Conservation (phyloP, 805 yeast genomes). For the Yamadazyma sp. region DNA sequence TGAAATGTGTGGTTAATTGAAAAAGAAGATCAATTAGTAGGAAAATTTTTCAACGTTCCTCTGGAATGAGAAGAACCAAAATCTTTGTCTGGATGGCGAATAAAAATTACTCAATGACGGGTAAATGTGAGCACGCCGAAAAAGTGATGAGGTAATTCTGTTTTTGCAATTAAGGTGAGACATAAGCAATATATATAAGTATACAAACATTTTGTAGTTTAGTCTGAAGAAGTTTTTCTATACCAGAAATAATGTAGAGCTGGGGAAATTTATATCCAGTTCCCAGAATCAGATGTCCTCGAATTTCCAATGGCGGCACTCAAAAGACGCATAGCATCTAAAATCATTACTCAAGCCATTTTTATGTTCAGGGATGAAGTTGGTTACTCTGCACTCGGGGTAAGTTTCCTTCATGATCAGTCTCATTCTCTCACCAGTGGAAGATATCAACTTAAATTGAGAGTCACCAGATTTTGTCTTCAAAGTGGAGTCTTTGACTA, state of each 20-base stretch:
- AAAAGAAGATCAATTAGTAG: slow-evolving; percentile 2
- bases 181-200: no score
- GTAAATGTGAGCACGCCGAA: slow-evolving; percentile 1
- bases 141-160: neutral
- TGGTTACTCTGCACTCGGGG: slow-evolving; percentile 63
- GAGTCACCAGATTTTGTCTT: slow-evolving; percentile 41
- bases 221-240: no score
- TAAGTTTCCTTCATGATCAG: slow-evolving; percentile 59
- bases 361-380: slow-evolving; percentile 75
- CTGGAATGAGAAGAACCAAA: neutral
- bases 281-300: slow-evolving; percentile 6
- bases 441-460: slow-evolving; percentile 58
- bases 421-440: slow-evolving; percentile 89
- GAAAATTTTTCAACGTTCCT: slow-evolving; percentile 15
- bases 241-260: no score
- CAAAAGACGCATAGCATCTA: slow-evolving; percentile 78
- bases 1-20: slow-evolving; percentile 14
- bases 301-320: slow-evolving; percentile 66
- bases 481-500: slow-evolving; percentile 39
- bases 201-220: neutral
- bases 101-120: neutral
- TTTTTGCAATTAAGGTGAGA: neutral
- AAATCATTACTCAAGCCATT: slow-evolving; percentile 88
- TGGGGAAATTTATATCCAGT: no score
- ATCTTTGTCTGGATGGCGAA: neutral